Base-by-base conservation (phyloP, 345 rosid genomes). In the Raphanus sativus region DNA sequence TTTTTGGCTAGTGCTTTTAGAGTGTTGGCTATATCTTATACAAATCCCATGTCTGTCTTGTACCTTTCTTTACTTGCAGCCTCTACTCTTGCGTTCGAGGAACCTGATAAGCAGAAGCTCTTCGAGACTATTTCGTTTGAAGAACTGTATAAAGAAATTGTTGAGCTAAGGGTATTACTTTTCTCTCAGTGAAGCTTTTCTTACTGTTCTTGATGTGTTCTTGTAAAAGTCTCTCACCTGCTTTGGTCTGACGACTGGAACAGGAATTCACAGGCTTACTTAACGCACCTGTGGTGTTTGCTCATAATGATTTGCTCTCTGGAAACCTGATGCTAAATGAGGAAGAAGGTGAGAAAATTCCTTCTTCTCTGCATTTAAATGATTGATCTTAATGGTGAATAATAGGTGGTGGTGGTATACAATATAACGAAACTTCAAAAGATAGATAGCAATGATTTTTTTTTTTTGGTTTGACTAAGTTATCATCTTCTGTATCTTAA, bases 221-320 rank as follows among this genome's bases (percentile, higher is more conserved):
- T 28, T 40, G 28, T 16, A 40, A 40, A n/a, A 40, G n/a, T 13
- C 6, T 65, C 45, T n/a, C 21, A 2, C 58, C 16, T 65, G 73
- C 38, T 26, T n/a, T 34, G 48, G 48, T 67, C 45, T 74, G 84
- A 74, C 83, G 69, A 64, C 83, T 87, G 85, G 4, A 83, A 77
- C 97, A 95, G 99, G 98, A 92, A 82, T 82, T 92, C 83, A 82
- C 98, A 30, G 86, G 78, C 74, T 79, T 58, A 79, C 89, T 95
- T 67, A 86, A 86, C 62, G 65, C 98, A 75, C 91, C 98, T 0
- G 94, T 92, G 71, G 98, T 95, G 77, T 95, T 89, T 86, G 83
- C 93, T 66, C 99, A 95, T 75, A 95, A 92, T 74, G 99, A 95
- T 87, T 84, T 95, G 83, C 96, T 95, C 32, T 92, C 94, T 11